Evolutionary conservation across 139 green algal genomes (phyloP), one percentile per base, ranked within the genome.

Genomic region (Trebouxia sp.): DNA sequence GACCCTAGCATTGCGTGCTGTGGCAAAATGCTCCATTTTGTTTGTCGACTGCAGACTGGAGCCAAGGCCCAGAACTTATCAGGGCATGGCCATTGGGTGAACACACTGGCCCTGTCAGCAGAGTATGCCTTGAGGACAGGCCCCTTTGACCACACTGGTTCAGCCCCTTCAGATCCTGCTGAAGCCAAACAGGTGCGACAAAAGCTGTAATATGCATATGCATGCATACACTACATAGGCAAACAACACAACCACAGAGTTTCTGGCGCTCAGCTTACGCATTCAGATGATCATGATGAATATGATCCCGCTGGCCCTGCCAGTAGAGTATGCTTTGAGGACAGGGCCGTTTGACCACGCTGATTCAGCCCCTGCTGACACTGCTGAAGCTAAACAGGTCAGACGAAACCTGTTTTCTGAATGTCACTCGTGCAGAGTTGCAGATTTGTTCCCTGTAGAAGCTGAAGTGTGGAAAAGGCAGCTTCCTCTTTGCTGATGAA

Each of bases 51-150:
- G 50, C 50, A 58, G 50, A 58, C 2, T 6, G 50, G 69, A 32
- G 69, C 69, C 42, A 56, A 35, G n/a, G 43, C 69, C 8, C 85
- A 87, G 14, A 88, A 86, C 32, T 85, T 99, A 1, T 93, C 92
- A 80, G 96, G 96, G 12, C 97, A 99, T 76, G 97, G 89, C 4
- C 97, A 99, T 88, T 99, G 96, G 96, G 97, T 99, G 58, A 99
- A 99, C 89, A 96, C 92, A 5, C 87, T 99, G 66, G 94, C 95
- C 62, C 86, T 99, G 5, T 95, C 86, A 79, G 92, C 89, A 22
- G 95, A 97, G 80, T 89, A 93, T 80, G 96, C 87, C 24, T 87
- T 99, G 66, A 83, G 96, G 14, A 97, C 92, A 22, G 96, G 96
- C 0, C 84, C 95, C 6, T 98, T 91, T 82, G 96, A 99, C 86